phyloP scores from a whole-genome alignment of 306 rosid species.

The Vigna mungo region DNA sequence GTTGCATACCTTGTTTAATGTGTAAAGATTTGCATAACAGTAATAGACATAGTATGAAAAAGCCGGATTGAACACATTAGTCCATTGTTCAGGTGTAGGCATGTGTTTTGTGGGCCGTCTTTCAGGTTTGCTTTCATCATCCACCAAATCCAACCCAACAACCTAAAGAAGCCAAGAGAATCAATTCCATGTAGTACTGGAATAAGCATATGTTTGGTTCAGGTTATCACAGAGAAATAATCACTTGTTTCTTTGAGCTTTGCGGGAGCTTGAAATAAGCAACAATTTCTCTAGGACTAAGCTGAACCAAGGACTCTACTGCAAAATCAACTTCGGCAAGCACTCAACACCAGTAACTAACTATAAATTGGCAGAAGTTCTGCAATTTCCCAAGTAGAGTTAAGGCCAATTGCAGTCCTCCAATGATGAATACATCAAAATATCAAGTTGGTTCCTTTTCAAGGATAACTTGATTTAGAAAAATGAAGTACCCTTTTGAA shows the following conservation, averaged over 20 bases:
- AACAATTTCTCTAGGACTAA: not conserved
- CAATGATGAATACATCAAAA: conserved; percentile 3
- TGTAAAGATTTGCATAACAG: conserved; percentile 95
- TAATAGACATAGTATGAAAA: conserved; percentile 92
- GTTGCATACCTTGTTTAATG: conserved; percentile 80
- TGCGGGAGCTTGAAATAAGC: not conserved
- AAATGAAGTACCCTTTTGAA: conserved; percentile 2
- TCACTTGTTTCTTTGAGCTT: not conserved
- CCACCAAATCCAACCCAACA: conserved; percentile 96
- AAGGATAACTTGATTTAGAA: not conserved
- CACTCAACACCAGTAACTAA: not conserved
- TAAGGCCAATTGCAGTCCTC: conserved; percentile 20
- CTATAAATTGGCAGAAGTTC: conserved; percentile 5
- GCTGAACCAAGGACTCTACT: conserved; percentile 4
- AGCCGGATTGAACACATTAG: conserved; percentile 94
- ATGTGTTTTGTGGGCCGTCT: conserved; percentile 99
- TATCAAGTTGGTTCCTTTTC: conserved; percentile 13
- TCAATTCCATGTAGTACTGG: not conserved
- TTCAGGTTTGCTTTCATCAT: conserved; percentile 96
- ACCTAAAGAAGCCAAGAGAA: conserved; percentile 58
- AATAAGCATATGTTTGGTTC: not conserved
- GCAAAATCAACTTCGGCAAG: conserved; percentile 33
- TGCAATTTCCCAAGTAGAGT: not conserved
- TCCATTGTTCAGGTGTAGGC: conserved; percentile 99
- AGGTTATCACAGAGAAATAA: not conserved